Evolutionary conservation across 2,329 filamentous ascomycete species (phyloP).

Genomic region (Pseudogymnoascus sp.): DNA sequence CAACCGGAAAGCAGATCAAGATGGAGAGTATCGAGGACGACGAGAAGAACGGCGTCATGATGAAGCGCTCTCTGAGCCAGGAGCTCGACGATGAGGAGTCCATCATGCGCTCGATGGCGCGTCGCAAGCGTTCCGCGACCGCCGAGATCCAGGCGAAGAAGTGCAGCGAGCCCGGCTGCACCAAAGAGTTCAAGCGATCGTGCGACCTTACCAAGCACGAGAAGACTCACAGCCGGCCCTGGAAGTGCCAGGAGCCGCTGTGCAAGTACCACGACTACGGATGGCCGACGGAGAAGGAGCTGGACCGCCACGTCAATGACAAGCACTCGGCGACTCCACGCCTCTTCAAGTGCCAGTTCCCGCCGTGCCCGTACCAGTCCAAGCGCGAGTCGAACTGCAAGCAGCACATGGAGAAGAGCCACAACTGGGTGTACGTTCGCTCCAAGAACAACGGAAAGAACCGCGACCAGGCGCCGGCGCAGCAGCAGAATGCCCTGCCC

Average conservation of each 20-base stretch:
- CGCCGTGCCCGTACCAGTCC: conserved; percentile 83
- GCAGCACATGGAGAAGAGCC: conserved; percentile 97
- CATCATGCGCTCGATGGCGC: conserved; percentile 86
- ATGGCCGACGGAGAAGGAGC: conserved; percentile 97
- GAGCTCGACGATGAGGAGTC: conserved; percentile 72
- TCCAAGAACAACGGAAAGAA: conserved; percentile 86
- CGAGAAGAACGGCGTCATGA: conserved; percentile 39
- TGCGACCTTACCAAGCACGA: conserved; percentile 97
- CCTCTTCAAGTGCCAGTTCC: conserved; percentile 76
- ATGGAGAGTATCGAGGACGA: conserved; percentile 46
- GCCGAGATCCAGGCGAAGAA: conserved; percentile 75
- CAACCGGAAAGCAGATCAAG: conserved; percentile 59
- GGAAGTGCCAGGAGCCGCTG: conserved; percentile 74
- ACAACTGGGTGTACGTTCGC: conserved; percentile 82
- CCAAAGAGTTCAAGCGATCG: conserved; percentile 91
- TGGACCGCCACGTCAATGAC: conserved; percentile 92
- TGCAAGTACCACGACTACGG: conserved; percentile 90
- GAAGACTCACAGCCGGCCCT: conserved; percentile 93
- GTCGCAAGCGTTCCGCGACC: conserved; percentile 85
- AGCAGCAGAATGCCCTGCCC: conserved; percentile 43
- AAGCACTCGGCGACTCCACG: conserved; percentile 77
- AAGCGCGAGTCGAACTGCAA: conserved; percentile 97
- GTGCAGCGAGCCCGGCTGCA: conserved; percentile 68
- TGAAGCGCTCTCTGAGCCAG: conserved; percentile 62
- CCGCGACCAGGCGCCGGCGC: conserved; percentile 35